Evolutionary conservation across 345 rosid genomes (phyloP).

Genomic region (Lenwebbia sp.): DNA sequence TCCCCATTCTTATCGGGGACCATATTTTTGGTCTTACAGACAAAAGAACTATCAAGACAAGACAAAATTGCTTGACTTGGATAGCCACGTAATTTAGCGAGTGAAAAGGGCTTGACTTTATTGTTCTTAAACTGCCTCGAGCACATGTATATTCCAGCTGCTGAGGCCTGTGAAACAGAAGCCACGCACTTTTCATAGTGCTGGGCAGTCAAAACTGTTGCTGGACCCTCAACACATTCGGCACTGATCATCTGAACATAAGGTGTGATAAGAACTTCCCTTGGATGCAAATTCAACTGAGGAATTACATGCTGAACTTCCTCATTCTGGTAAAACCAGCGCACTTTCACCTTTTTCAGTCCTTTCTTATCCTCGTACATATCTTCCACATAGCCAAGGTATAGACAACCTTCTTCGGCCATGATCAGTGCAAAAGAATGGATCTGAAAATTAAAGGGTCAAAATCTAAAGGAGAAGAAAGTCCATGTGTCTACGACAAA

Average conservation of each 20-base stretch:
- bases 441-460: slow-evolving; percentile 13
- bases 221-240: slow-evolving; percentile 26
- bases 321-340: slow-evolving; percentile 30
- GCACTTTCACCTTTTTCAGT: slow-evolving; percentile 37
- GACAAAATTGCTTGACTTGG: slow-evolving; percentile 27
- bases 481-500: neutral
- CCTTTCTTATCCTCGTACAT: slow-evolving; percentile 44
- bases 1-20: neutral
- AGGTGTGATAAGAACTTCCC: slow-evolving; percentile 34
- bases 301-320: slow-evolving; percentile 19
- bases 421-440: slow-evolving; percentile 34
- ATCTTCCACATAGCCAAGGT: slow-evolving; percentile 36
- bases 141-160: slow-evolving; percentile 19
- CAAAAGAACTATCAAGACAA: slow-evolving; percentile 1
- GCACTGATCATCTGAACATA: slow-evolving; percentile 35
- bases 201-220: slow-evolving; percentile 30
- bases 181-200: slow-evolving; percentile 26
- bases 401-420: slow-evolving; percentile 21
- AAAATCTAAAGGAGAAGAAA: neutral
- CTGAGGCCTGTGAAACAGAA: neutral
- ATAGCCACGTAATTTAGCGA: slow-evolving; percentile 38
- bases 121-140: slow-evolving; percentile 28
- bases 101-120: slow-evolving; percentile 29
- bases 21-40: slow-evolving; percentile 9
- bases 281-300: slow-evolving; percentile 15